Percentiles rank a stretch among this genome's conserved stretches.
These are phyloP conservation scores for Cordyceps fumosorosea DNA, from an alignment of 2,329 filamentous ascomycete species.

Conservation along the genomic window DNA sequence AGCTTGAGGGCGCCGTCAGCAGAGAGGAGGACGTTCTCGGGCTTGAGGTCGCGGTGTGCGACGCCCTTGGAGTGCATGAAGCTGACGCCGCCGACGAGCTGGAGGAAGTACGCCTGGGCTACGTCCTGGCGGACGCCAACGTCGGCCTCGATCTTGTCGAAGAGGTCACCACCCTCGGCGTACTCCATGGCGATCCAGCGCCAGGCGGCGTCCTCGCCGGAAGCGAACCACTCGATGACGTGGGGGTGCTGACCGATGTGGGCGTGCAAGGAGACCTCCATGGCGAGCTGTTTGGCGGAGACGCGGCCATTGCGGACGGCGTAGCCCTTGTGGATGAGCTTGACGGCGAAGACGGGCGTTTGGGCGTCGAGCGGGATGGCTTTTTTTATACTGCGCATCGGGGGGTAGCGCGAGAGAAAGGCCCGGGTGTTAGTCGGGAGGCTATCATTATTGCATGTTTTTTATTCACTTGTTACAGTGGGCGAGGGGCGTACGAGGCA, in stretches of 20 bases:
- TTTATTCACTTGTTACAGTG: neutral
- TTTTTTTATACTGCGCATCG: constrained; percentile 71
- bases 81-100: constrained; percentile 81
- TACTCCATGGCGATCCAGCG: constrained; percentile 98
- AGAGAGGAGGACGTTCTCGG: constrained; percentile 90
- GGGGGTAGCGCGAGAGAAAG: neutral
- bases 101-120: constrained; percentile 91
- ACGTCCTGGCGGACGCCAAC: constrained; percentile 91
- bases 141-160: constrained; percentile 99
- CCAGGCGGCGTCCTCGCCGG: constrained; percentile 80
- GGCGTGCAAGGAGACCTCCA: constrained; percentile 86
- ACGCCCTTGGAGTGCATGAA: constrained; percentile 97
- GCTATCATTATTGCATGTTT: neutral
- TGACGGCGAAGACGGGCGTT: constrained; percentile 85
- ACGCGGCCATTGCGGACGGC: constrained; percentile 84
- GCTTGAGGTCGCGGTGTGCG: constrained; percentile 85
- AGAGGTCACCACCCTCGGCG: constrained; percentile 89
- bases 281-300: constrained; percentile 78
- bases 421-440: neutral
- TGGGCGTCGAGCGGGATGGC: constrained; percentile 65
- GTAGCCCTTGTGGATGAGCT: constrained; percentile 97
- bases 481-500: constrained; percentile 65
- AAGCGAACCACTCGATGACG: constrained; percentile 87
- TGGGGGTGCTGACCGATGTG: constrained; percentile 86
- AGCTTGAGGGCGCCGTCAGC: constrained; percentile 83